Base-by-base conservation (phyloP, 495 filamentous ascomycete genomes). In the Lindgomyces ingoldianus region DNA sequence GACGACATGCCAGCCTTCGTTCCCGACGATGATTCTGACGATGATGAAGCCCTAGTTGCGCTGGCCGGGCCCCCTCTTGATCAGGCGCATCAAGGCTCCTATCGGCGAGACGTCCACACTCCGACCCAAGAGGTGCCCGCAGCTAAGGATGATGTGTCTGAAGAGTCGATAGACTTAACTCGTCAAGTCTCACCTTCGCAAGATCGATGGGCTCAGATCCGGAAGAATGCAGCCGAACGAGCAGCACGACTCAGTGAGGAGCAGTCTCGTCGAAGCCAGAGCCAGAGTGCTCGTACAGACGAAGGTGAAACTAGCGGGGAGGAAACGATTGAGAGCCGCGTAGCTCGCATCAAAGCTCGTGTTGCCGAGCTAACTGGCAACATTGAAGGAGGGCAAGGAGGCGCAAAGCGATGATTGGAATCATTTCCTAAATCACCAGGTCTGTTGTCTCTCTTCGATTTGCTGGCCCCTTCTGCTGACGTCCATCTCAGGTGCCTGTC, bases 271-370 rank as follows among this genome's bases (percentile, higher is more conserved):
- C 80, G 74, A 14, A 76, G 71, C 25, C 74, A 81, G 59, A 81
- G 79, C 68, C 73, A 81, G 61, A 81, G 79, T 68, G 76, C 78
- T 63, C 81, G 82, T 51, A 84, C 84, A 2, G 87, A 93, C 60
- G 91, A 96, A 70, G 91, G 85, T 21, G 89, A 96, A 62, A 94
- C 90, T 19, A 96, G 90, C 72, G 93, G 89, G 19, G 95, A 98
- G 83, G 94, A 98, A 81, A 96, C 91, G 26, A 97, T 98, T 68
- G 94, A 98, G 75, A 90, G 91, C 41, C 89, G 94, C 57, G 94
- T 97, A 61, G 94, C 94, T 36, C 89, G 95, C 57, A 98, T 98
- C 83, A 97, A 97, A 78, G 95, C 95, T 57, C 84, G 94, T 36
- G 95, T 98, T 48, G 94, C 94, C 47, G 91, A 96, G 76, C 76